phyloP scores from a whole-genome alignment of 2,329 filamentous ascomycete species.

The Metarhizium sp. region DNA sequence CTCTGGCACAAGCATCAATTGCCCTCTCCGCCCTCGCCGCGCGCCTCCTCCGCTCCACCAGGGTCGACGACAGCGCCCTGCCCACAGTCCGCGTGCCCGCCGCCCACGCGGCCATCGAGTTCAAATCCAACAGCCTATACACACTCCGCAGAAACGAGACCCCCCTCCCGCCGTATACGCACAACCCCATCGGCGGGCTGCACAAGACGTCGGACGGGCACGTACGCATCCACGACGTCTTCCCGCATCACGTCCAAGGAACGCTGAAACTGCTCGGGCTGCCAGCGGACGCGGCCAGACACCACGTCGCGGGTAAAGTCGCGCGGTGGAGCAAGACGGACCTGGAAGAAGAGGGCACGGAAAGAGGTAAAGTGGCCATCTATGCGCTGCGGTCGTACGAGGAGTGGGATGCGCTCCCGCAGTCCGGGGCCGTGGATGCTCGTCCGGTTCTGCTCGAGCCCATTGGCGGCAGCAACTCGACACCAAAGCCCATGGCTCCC shows the following conservation, averaged over 20 bases:
- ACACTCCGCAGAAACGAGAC: conserved; percentile 16
- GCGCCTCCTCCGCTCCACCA: conserved; percentile 20
- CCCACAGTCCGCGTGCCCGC: conserved; percentile 32
- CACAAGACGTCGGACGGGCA: conserved; percentile 41
- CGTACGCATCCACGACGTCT: conserved; percentile 45
- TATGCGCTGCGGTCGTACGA: conserved; percentile 38
- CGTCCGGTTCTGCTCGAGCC: conserved; percentile 30
- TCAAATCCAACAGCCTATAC: conserved; percentile 42
- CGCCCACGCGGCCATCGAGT: conserved; percentile 40
- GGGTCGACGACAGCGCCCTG: not conserved
- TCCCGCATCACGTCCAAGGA: conserved; percentile 38
- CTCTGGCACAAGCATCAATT: conserved; percentile 43
- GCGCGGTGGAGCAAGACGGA: conserved; percentile 34
- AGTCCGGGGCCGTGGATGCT: conserved; percentile 31
- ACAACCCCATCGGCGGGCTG: conserved; percentile 35
- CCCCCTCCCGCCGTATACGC: not conserved
- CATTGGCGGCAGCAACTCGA: too few species aligned
- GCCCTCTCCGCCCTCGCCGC: conserved; percentile 40
- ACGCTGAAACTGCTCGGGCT: conserved; percentile 34
- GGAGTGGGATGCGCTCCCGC: conserved; percentile 42
- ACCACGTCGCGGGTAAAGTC: conserved; percentile 24
- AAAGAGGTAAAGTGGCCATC: conserved; percentile 29
- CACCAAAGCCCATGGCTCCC: too few species aligned
- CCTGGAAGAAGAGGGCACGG: conserved; percentile 35
- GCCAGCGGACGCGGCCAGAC: conserved; percentile 13